phyloP scores from a whole-genome alignment of 306 rosid genomes.

The Calophaca sinica region DNA sequence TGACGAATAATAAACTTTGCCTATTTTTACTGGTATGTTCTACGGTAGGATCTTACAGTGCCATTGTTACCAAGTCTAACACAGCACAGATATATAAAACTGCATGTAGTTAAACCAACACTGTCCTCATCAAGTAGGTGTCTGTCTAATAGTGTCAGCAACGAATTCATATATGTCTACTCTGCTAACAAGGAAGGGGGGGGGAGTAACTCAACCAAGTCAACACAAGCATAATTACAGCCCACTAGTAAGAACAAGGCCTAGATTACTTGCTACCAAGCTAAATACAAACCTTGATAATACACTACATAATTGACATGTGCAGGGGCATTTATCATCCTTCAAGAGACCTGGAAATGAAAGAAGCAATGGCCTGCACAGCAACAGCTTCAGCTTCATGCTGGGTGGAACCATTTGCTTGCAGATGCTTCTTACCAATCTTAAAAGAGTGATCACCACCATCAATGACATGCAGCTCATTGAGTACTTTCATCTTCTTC shows the following conservation, averaged over 20 bases:
- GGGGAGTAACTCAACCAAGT: background rate
- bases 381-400: conserved; percentile 75
- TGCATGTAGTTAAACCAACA: conserved; percentile 40
- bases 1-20: conserved; percentile 44
- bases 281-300: conserved; percentile 43
- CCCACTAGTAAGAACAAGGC: conserved; percentile 6
- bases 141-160: too few relatives aligned
- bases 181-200: conserved; percentile 18
- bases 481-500: conserved; percentile 70
- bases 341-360: conserved; percentile 55
- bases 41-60: background rate
- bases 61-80: background rate
- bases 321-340: conserved; percentile 39
- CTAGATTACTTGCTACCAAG: conserved; percentile 26
- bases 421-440: conserved; percentile 86
- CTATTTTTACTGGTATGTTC: conserved; percentile 18
- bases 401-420: conserved; percentile 65
- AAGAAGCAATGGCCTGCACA: conserved; percentile 64
- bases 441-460: conserved; percentile 97
- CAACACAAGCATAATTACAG: conserved; percentile 26
- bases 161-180: conserved; percentile 15
- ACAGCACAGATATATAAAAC: background rate
- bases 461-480: conserved; percentile 72
- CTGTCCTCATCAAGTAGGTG: conserved; percentile 16
- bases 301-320: conserved; percentile 20